Percentiles rank a stretch among this genome's conserved stretches.
Evolutionary conservation across 1,139 yeast genomes (phyloP).

Genomic region (Pichia sp.): DNA sequence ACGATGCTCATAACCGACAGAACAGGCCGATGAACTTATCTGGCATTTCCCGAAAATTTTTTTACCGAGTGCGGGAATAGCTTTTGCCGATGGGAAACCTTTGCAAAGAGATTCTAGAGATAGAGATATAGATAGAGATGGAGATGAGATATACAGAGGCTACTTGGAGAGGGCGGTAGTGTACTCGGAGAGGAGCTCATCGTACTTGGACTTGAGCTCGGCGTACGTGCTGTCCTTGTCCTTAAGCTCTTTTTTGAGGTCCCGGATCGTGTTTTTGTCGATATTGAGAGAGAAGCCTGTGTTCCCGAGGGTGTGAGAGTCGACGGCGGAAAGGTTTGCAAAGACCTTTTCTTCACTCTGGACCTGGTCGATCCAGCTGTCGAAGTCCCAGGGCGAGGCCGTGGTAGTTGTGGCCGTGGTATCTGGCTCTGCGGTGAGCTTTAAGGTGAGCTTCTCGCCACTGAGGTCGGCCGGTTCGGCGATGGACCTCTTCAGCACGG

Average conservation of each 20-base stretch:
- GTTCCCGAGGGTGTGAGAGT: slow-evolving; percentile 28
- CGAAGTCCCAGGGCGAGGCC: slow-evolving; percentile 27
- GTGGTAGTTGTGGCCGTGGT: neutral
- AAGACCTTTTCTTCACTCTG: slow-evolving; percentile 51
- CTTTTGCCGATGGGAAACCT: no score
- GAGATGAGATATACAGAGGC: no score
- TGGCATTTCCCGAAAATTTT: no score
- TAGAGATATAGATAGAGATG: no score
- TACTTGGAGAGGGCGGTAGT: slow-evolving; percentile 35
- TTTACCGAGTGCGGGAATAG: no score
- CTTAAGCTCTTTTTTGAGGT: slow-evolving; percentile 43
- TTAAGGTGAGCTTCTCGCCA: slow-evolving; percentile 43
- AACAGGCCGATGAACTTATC: no score
- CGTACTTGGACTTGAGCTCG: slow-evolving; percentile 57
- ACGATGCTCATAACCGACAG: no score
- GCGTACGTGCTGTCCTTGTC: slow-evolving; percentile 54
- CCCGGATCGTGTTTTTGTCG: slow-evolving; percentile 28
- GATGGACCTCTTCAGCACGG: slow-evolving; percentile 58
- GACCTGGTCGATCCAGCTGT: slow-evolving; percentile 43
- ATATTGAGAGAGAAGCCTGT: slow-evolving; percentile 8
- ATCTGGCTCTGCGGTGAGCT: slow-evolving; percentile 9
- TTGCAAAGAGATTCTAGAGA: no score
- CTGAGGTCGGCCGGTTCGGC: slow-evolving; percentile 38
- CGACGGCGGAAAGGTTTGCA: slow-evolving; percentile 37
- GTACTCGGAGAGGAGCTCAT: slow-evolving; percentile 53